Evolutionary conservation across 139 green algal species (phyloP), one percentile per base, ranked within the genome.

Genomic region (Yamagishiella unicocca): DNA sequence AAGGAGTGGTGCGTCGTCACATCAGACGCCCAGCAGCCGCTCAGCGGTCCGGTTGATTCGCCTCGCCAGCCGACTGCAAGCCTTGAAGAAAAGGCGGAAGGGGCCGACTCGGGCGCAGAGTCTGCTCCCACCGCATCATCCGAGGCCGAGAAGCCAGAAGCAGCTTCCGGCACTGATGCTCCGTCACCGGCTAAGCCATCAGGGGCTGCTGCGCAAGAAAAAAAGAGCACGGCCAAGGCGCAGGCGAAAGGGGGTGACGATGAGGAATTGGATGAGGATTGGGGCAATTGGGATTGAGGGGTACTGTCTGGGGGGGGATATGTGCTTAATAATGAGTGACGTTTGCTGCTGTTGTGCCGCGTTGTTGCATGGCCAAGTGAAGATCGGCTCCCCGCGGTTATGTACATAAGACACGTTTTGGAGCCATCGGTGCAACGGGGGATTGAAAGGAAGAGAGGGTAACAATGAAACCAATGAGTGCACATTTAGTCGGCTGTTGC

Each of bases 201-300:
- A 17, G 58, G 19, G 58, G 58, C 58, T 35, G 58, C 58, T 67
- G 22, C 14, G 58, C 19, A 71, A 33, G 31, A 71, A 7, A 35
- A 42, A 55, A 35, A 78, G 40, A 4, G 67, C 67, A 9, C 45
- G 35, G 22, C 10, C 4, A 3, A 17, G 50, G 21, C 0, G 1
- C 21, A 31, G 33, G 53, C 33, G 8, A 31, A 62, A 6, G 38
- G 38, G 25, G 62, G 21, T 22, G 80, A 82, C 19, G 74, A 86
- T 1, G 84, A 89, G 73, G 84, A 79, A 9, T 33, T 89, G 25
- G 84, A 89, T n/a, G 84, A 89, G 64, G 84, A 89, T 54, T 89
- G 84, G 84, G 84, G 84, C 10, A 89, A 87, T 55, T 89, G 84
- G 84, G 72, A 89, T 29, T 89, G 35, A 78, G 40, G 27, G 31